Conservation (phyloP, 2,329 filamentous ascomycete species). For the Didymella segeticola region DNA sequence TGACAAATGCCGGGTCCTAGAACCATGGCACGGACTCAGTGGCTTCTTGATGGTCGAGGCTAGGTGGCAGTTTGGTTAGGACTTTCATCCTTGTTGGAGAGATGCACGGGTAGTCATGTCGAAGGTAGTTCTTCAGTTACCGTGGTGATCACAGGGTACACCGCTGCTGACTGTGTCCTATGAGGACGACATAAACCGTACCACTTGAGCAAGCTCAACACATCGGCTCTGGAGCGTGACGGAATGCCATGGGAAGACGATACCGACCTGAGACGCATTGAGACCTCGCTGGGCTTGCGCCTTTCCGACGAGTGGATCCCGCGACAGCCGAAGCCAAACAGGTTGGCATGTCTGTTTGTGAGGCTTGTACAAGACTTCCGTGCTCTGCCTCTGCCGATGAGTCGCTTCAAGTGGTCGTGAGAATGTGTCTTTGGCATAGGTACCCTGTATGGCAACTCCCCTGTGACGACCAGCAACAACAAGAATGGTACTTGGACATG, state of each 20-base stretch:
- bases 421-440: conserved; percentile 36
- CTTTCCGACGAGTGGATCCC: conserved; percentile 67
- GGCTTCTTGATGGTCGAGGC: conserved; percentile 44
- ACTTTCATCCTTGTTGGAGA: conserved; percentile 52
- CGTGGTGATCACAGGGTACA: conserved; percentile 25
- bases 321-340: conserved; percentile 40
- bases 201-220: conserved; percentile 21
- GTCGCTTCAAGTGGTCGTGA: conserved; percentile 42
- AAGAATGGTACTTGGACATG: conserved; percentile 4
- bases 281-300: conserved; percentile 62
- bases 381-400: conserved; percentile 46
- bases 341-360: conserved; percentile 55
- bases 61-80: conserved; percentile 53
- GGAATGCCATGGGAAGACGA: conserved; percentile 40
- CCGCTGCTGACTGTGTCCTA: conserved; percentile 39
- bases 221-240: conserved; percentile 49
- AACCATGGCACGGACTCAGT: conserved; percentile 60
- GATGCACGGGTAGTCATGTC: conserved; percentile 57
- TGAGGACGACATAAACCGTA: conserved; percentile 19
- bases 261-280: conserved; percentile 39
- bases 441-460: conserved; percentile 47
- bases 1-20: conserved; percentile 56
- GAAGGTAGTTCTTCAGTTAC: conserved; percentile 15
- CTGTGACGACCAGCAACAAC: conserved; percentile 18
- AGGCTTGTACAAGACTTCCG: conserved; percentile 39